These are phyloP conservation scores for Cichorium intybus DNA, from an alignment of 140 eudicot genomes.

Conservation along the genomic window DNA sequence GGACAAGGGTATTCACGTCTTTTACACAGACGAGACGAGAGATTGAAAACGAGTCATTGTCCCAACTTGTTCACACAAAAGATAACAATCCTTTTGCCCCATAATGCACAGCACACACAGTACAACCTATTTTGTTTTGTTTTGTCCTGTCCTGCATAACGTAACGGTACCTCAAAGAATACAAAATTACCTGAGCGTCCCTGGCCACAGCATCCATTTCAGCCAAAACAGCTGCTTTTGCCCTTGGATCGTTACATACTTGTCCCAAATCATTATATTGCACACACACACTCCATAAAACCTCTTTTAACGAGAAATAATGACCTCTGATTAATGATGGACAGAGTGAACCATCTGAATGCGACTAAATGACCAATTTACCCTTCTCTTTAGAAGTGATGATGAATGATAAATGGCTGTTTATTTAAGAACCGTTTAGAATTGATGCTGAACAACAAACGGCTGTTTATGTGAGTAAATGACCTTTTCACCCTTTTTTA, in stretches of 20 bases:
- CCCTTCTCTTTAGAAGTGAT: not conserved
- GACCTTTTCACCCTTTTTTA: not conserved
- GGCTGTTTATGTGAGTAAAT: not conserved
- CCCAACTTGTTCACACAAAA: too few relatives aligned
- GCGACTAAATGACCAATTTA: not conserved
- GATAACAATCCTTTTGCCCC: too few relatives aligned
- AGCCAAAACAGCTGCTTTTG: constrained; percentile 81
- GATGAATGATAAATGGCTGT: too few relatives aligned
- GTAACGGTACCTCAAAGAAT: too few relatives aligned
- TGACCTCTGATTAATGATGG: too few relatives aligned
- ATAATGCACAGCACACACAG: too few relatives aligned
- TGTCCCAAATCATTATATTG: constrained; percentile 73
- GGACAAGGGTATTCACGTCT: too few relatives aligned
- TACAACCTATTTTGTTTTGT: too few relatives aligned
- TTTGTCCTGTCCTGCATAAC: too few relatives aligned
- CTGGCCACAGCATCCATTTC: constrained; percentile 85
- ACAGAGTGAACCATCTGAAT: too few relatives aligned
- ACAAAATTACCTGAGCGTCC: constrained; percentile 94
- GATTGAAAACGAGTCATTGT: too few relatives aligned
- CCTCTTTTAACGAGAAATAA: not conserved
- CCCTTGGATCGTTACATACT: constrained; percentile 78
- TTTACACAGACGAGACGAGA: too few relatives aligned
- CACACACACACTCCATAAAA: constrained; percentile 1
- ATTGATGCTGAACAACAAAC: not conserved
- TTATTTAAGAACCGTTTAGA: not conserved